These are phyloP conservation scores for Cyberlindnera americana DNA, from an alignment of 805 yeast genomes.

Conservation along the genomic window DNA sequence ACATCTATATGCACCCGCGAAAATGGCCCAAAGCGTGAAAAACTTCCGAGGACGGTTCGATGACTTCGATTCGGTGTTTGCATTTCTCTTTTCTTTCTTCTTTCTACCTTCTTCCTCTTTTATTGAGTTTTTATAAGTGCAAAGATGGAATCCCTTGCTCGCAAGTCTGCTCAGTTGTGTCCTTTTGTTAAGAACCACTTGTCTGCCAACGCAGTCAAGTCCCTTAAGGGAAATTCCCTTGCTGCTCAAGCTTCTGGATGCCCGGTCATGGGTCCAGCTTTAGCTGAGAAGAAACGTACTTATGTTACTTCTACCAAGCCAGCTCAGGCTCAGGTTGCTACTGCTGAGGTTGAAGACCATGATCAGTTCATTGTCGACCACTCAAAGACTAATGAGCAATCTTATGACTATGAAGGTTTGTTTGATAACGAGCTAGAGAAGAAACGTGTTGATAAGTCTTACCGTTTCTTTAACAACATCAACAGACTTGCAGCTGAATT, in stretches of 20 bases:
- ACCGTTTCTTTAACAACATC: conserved; percentile 95
- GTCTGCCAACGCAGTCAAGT: conserved; percentile 56
- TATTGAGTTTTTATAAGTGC: neutral
- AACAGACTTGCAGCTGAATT: conserved; percentile 92
- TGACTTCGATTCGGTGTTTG: neutral
- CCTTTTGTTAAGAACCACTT: conserved; percentile 67
- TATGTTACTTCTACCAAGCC: conserved; percentile 34
- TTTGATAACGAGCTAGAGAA: conserved; percentile 62
- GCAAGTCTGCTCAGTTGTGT: conserved; percentile 74
- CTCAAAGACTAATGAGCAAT: conserved; percentile 42
- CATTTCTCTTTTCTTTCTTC: neutral
- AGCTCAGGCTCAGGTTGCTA: conserved; percentile 27
- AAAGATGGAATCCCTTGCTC: conserved; percentile 73
- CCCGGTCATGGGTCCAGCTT: conserved; percentile 89
- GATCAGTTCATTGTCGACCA: conserved; percentile 28
- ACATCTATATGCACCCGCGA: no score
- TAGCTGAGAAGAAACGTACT: conserved; percentile 36
- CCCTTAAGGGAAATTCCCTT: conserved; percentile 38
- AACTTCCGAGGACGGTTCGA: conserved; percentile 4
- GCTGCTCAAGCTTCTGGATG: conserved; percentile 62
- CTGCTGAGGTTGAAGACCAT: conserved; percentile 26
- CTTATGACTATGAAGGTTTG: conserved; percentile 70
- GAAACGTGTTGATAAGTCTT: conserved; percentile 86
- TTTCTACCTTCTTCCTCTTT: neutral
- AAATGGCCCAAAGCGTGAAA: conserved; percentile 3